A percentile compares a stretch with the other conserved stretches of the same genome.
phyloP scores from a whole-genome alignment of 1,284 basidiomycete genomes.

The Wolfiporia cocos region DNA sequence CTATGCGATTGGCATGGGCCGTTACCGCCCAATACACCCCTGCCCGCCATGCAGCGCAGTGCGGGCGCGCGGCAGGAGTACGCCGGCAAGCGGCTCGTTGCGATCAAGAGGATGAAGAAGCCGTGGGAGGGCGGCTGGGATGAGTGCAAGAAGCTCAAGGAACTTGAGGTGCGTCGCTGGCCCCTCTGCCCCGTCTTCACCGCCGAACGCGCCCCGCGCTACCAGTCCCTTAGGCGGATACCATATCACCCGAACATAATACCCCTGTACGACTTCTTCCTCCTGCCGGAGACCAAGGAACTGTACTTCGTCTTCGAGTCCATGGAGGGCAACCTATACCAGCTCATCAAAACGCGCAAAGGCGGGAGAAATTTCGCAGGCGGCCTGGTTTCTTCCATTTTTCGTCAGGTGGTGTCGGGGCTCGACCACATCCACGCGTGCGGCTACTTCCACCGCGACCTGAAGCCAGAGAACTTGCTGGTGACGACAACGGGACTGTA shows the following conservation, averaged over 20 bases:
- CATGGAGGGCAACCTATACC: constrained; percentile 99
- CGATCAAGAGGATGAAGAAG: constrained; percentile 98
- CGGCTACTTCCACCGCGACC: constrained; percentile 98
- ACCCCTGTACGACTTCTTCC: constrained; percentile 98
- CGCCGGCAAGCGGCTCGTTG: constrained; percentile 91
- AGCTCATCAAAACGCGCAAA: constrained; percentile 96
- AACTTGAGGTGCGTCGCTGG: constrained; percentile 76
- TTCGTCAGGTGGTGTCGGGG: constrained; percentile 87
- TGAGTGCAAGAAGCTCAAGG: constrained; percentile 92
- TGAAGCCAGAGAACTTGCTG: constrained; percentile 99
- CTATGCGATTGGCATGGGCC: constrained; percentile 99
- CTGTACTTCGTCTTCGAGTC: constrained; percentile 99
- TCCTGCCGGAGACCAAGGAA: constrained; percentile 88
- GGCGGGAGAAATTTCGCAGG: constrained; percentile 92
- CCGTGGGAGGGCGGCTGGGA: constrained; percentile 97
- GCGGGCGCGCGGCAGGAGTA: constrained; percentile 89
- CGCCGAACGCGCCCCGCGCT: constrained; percentile 13
- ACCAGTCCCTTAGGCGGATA: constrained; percentile 88
- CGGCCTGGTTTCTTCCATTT: constrained; percentile 93
- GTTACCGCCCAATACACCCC: constrained; percentile 80
- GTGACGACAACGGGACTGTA: constrained; percentile 98
- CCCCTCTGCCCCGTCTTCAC: constrained; percentile 9
- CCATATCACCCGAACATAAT: constrained; percentile 97
- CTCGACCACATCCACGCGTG: constrained; percentile 89
- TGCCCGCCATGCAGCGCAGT: constrained; percentile 90